These are phyloP conservation scores for Pythium myriotylum DNA, from an alignment of 352 stramenopile genomes.

Conservation along the genomic window DNA sequence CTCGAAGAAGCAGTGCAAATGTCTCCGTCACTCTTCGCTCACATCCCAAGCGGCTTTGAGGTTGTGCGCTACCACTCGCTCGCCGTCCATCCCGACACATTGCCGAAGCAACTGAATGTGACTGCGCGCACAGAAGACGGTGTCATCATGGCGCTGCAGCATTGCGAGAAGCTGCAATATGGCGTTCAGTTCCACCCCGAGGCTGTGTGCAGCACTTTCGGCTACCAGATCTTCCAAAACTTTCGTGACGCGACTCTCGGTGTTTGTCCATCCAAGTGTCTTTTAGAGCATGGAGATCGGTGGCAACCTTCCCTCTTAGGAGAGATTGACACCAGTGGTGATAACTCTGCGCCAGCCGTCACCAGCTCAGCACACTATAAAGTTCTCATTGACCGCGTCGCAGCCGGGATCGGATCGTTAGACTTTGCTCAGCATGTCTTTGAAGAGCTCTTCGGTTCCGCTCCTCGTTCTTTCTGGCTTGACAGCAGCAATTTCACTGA, in stretches of 20 bases:
- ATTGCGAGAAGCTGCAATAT: conserved; percentile 87
- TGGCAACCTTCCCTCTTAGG: conserved; percentile 1
- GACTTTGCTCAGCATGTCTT: conserved; percentile 72
- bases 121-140: conserved; percentile 68
- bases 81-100: conserved; percentile 57
- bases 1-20: conserved; percentile 14
- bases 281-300: conserved; percentile 48
- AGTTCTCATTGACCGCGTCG: conserved; percentile 45
- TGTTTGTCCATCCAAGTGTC: conserved; percentile 44
- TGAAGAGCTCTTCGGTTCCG: conserved; percentile 43
- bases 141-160: conserved; percentile 90
- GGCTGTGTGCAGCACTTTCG: conserved; percentile 89
- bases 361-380: conserved; percentile 26
- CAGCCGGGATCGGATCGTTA: conserved; percentile 44
- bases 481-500: conserved; percentile 71
- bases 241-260: conserved; percentile 76
- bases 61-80: conserved; percentile 98
- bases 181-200: conserved; percentile 98
- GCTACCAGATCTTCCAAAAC: conserved; percentile 89
- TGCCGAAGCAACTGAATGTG: conserved; percentile 54
- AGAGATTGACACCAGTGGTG: not conserved
- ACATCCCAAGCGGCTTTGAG: conserved; percentile 73
- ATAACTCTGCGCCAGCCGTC: not conserved
- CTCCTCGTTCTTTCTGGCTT: conserved; percentile 73
- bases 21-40: conserved; percentile 51